Base-by-base conservation (phyloP, 202 grass and related monocot species). In the Zoysia matrella region DNA sequence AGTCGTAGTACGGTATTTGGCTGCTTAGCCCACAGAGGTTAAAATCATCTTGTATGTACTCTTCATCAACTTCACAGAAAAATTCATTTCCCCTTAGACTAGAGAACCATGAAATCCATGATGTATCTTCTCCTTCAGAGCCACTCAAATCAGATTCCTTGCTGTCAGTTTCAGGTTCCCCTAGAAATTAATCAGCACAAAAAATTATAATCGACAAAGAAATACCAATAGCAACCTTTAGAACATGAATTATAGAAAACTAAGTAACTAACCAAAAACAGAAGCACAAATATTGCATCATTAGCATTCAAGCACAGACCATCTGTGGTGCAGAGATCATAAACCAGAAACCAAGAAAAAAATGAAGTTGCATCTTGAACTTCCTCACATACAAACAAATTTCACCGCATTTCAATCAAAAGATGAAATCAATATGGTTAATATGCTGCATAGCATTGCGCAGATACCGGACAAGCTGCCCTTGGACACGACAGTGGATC, bases 91-190 rank as follows among this genome's bases (percentile, higher is more conserved):
- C 92, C 48, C 84, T 74, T 51, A 94, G 71, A 65, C 86, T 91
- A 75, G 89, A 94, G 47, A 94, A 94, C 92, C 92, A 94, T 66
- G 92, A 91, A 77, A 94, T 91, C 89, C 92, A 94, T 1, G 89
- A 94, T 8, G 84, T 91, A 64, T 91, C 92, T 69, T 94, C 92
- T 69, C 83, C 90, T 22, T 81, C 89, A 52, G 86, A 91, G 63
- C 87, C 88, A 39, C 90, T 95, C 46, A 95, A 51, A 80, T 95
- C 90, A 49, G 92, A 95, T 69, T 92, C 89, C 69, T 91, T 81
- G 16, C 87, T 90, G 39, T 90, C 90, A 44, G 92, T 89, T 77
- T 92, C 90, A 4, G 87, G 88, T 77, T 96, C 90, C 60, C 60
- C 82, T 86, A 82, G 78, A 82, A 65, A 50, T 52, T 1, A 80